A percentile compares a stretch with the other conserved stretches of the same genome.
Conservation (phyloP, 805 yeast genomes). For the Lipomyces anomalus region DNA sequence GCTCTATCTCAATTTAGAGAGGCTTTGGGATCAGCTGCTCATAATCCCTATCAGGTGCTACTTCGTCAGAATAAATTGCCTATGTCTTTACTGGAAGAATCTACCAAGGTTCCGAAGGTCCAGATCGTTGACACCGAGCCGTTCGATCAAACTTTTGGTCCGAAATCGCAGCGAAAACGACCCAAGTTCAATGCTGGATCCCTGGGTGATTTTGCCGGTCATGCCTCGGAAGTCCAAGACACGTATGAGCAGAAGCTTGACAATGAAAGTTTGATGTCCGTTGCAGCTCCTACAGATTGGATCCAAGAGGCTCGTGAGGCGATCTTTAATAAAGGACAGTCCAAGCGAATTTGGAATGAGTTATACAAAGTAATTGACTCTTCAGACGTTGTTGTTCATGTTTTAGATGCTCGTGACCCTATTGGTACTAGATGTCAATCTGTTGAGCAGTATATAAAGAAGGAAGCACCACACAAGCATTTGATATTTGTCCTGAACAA, state of each 20-base stretch:
- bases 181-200: constrained; percentile 74
- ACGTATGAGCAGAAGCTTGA: constrained; percentile 70
- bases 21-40: constrained; percentile 79
- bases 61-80: constrained; percentile 88
- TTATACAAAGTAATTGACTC: constrained; percentile 95
- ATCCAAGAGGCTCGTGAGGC: constrained; percentile 90
- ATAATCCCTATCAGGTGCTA: constrained; percentile 79
- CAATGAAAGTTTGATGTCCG: constrained; percentile 39
- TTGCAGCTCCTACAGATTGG: constrained; percentile 78
- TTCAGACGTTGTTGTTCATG: constrained; percentile 94
- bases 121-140: constrained; percentile 86
- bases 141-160: constrained; percentile 79
- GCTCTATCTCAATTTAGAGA: constrained; percentile 90
- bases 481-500: constrained; percentile 89
- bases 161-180: constrained; percentile 79
- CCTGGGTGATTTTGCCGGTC: constrained; percentile 68
- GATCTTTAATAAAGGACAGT: constrained; percentile 93
- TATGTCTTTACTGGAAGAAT: constrained; percentile 89
- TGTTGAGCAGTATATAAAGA: constrained; percentile 86
- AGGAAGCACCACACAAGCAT: constrained; percentile 96
- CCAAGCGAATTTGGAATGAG: constrained; percentile 98
- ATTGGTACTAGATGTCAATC: constrained; percentile 90
- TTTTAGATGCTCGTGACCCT: constrained; percentile 96
- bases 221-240: constrained; percentile 52
- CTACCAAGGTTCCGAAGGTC: constrained; percentile 62